Evolutionary conservation across 306 rosid genomes (phyloP).

Genomic region (Neltuma alba): DNA sequence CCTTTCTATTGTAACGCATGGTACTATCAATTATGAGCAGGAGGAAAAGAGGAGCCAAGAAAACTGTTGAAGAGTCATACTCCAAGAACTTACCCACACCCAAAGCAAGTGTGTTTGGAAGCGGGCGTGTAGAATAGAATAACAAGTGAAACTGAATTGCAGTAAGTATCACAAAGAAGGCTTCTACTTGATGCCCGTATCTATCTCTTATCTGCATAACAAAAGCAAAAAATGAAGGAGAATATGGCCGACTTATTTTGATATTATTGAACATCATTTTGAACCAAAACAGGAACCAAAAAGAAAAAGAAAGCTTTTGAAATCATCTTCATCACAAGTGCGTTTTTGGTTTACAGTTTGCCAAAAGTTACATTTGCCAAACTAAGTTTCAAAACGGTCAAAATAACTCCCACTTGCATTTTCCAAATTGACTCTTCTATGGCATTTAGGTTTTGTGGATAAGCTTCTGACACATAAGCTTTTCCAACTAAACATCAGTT

Average conservation of each 20-base stretch:
- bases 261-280: conserved; percentile 11
- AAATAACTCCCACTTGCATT: too few relatives aligned
- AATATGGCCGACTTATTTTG: conserved; percentile 21
- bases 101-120: conserved; percentile 81
- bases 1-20: background rate
- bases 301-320: too few relatives aligned
- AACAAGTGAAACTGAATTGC: conserved; percentile 85
- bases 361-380: too few relatives aligned
- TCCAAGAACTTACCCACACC: conserved; percentile 62
- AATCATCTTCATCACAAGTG: too few relatives aligned
- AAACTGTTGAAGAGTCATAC: conserved; percentile 8
- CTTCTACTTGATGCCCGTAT: conserved; percentile 92
- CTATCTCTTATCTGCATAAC: conserved; percentile 64
- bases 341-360: too few relatives aligned
- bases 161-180: conserved; percentile 75
- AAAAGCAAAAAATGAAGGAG: conserved; percentile 18
- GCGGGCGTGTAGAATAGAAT: conserved; percentile 90
- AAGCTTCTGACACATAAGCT: too few relatives aligned
- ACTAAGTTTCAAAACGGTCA: too few relatives aligned
- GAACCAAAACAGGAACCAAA: too few relatives aligned
- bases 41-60: background rate
- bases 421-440: too few relatives aligned
- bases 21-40: conserved; percentile 4
- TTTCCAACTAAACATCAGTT: too few relatives aligned
- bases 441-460: too few relatives aligned